Percentiles rank a stretch among this genome's conserved stretches.
These are phyloP conservation scores for Catenaria anguillulae DNA, from an alignment of 371 early-diverging fungal species.

Conservation along the genomic window DNA sequence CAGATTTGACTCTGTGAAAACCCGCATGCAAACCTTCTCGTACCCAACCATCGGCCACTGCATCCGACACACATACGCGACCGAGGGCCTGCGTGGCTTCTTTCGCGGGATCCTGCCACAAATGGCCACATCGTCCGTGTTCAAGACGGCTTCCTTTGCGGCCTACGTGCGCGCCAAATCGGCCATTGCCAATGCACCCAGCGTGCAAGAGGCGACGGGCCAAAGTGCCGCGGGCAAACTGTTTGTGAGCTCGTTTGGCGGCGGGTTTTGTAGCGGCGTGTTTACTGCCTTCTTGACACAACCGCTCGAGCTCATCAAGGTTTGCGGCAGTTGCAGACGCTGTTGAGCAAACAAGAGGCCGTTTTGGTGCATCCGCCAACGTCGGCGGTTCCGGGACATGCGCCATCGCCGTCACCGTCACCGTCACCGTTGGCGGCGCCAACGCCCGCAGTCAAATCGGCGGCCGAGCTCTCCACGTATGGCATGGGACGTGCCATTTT, in stretches of 20 bases:
- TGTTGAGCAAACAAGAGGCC: slow-evolving; percentile 29
- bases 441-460: no score
- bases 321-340: slow-evolving; percentile 52
- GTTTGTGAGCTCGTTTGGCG: no score
- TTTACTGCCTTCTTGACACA: slow-evolving; percentile 51
- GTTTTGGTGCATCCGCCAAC: no score
- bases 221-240: background rate
- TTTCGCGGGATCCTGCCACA: slow-evolving; percentile 64
- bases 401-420: no score
- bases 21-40: slow-evolving; percentile 57
- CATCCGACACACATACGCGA: slow-evolving; percentile 42
- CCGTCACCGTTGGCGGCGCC: no score
- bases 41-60: slow-evolving; percentile 50
- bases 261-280: slow-evolving; percentile 6
- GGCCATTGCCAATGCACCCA: slow-evolving; percentile 10
- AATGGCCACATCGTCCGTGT: slow-evolving; percentile 50
- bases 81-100: slow-evolving; percentile 56
- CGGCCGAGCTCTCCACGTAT: slow-evolving; percentile 19
- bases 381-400: no score
- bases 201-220: background rate
- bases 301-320: slow-evolving; percentile 63
- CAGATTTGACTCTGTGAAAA: slow-evolving; percentile 1
- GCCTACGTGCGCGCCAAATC: slow-evolving; percentile 46
- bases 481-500: slow-evolving; percentile 19
- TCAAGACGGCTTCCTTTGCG: slow-evolving; percentile 56